phyloP scores from a whole-genome alignment of 345 rosid genomes.

The Rhodomyrtus tomentosa region DNA sequence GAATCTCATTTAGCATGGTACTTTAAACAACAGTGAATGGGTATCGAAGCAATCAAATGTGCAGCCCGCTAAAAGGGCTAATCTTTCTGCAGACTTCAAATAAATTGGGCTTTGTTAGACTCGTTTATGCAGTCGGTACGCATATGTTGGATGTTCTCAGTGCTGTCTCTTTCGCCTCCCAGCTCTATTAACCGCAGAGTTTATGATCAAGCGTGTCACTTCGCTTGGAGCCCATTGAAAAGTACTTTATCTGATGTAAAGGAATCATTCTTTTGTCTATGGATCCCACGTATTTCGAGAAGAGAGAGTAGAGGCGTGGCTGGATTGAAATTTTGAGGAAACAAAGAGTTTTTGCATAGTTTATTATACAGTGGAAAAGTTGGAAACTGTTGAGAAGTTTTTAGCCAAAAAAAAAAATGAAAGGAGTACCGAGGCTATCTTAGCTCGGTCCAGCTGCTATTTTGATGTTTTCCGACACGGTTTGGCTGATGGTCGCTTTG shows the following conservation, averaged over 20 bases:
- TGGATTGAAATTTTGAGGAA: not conserved
- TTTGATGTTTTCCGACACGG: not conserved
- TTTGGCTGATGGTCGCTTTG: not conserved
- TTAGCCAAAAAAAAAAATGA: no score
- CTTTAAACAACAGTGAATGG: no score
- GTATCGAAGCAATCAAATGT: no score
- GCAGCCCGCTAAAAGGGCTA: not conserved
- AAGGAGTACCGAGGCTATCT: not conserved
- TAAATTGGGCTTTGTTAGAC: not conserved
- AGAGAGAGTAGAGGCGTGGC: not conserved
- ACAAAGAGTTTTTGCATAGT: not conserved
- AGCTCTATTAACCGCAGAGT: not conserved
- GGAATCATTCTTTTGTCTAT: not conserved
- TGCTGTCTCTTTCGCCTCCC: not conserved
- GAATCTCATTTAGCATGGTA: not conserved
- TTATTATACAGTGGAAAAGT: not conserved
- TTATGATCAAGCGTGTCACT: not conserved
- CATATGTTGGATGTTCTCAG: not conserved
- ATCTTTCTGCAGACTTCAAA: not conserved
- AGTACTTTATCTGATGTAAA: not conserved
- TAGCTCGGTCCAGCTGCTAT: not conserved
- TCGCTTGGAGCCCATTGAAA: not conserved
- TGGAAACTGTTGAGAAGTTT: not conserved
- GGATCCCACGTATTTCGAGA: not conserved
- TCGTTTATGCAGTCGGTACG: not conserved